These are phyloP conservation scores for Beauveria asiatica DNA, from an alignment of 2,329 filamentous ascomycete species.

Conservation along the genomic window DNA sequence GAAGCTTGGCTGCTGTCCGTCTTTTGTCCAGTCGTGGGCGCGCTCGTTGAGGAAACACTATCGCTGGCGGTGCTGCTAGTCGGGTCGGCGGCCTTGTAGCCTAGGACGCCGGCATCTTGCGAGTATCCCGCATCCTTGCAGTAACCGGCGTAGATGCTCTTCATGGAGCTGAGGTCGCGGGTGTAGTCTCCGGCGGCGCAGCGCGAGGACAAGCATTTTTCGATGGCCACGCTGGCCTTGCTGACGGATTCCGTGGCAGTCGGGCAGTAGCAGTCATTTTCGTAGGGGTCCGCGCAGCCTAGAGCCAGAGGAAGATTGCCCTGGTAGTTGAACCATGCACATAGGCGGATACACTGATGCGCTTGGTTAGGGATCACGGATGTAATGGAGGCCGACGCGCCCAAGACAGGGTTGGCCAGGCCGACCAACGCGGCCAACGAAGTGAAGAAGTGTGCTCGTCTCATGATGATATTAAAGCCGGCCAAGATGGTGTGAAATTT, in stretches of 20 bases:
- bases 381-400: background rate
- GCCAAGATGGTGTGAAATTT: too few relatives aligned
- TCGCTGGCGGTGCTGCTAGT: constrained; percentile 9
- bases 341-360: background rate
- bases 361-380: constrained; percentile 1
- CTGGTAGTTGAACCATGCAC: constrained; percentile 3
- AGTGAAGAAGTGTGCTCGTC: background rate
- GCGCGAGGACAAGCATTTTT: constrained; percentile 15
- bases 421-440: background rate
- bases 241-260: constrained; percentile 16
- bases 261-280: constrained; percentile 21
- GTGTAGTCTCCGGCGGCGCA: constrained; percentile 17
- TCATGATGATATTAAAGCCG: background rate
- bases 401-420: background rate
- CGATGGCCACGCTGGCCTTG: constrained; percentile 16
- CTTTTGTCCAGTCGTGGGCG: constrained; percentile 6
- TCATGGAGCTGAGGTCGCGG: constrained; percentile 19
- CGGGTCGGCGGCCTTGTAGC: constrained; percentile 18
- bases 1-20: constrained; percentile 13
- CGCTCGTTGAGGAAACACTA: background rate
- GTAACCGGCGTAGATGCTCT: constrained; percentile 20
- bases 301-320: constrained; percentile 17
- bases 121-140: constrained; percentile 20
- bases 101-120: constrained; percentile 17
- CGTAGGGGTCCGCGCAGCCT: constrained; percentile 18